Percentiles rank a stretch among this genome's conserved stretches.
Conservation (phyloP, 208 protist species). For the Trypanosoma boissoni region DNA sequence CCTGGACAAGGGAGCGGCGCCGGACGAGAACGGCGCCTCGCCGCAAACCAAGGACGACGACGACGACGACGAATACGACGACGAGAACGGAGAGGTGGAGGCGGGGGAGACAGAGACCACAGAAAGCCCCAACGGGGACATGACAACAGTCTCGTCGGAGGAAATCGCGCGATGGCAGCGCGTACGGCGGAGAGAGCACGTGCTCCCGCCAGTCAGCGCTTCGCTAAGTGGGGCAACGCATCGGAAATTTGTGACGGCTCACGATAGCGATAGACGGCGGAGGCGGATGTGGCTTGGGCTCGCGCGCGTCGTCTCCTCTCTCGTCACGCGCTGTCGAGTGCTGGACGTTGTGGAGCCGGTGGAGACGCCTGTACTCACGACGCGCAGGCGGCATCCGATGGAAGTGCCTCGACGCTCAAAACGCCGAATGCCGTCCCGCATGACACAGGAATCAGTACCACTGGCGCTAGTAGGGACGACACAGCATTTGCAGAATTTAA, state of each 20-base stretch:
- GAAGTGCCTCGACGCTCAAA: too few relatives aligned
- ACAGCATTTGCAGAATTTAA: too few relatives aligned
- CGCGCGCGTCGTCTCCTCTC: conserved; percentile 60
- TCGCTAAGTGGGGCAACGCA: conserved; percentile 2
- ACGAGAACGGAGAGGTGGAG: not conserved
- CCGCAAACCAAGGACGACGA: not conserved
- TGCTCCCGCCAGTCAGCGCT: conserved; percentile 15
- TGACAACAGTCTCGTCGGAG: not conserved
- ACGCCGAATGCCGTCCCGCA: too few relatives aligned
- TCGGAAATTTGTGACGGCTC: conserved; percentile 22
- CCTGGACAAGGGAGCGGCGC: conserved; percentile 24
- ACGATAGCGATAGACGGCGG: conserved; percentile 32
- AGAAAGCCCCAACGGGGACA: not conserved
- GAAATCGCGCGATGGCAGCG: not conserved
- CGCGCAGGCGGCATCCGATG: too few relatives aligned
- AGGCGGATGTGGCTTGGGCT: conserved; percentile 57
- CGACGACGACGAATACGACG: conserved; percentile 3
- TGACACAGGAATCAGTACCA: too few relatives aligned
- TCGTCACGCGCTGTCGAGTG: conserved; percentile 63
- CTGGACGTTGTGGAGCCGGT: conserved; percentile 32
- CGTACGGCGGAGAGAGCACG: not conserved
- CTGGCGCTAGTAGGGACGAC: too few relatives aligned
- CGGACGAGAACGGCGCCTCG: conserved; percentile 9
- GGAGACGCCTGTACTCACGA: too few relatives aligned
- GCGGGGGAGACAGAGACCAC: not conserved